Percentiles rank a stretch among this genome's conserved stretches.
phyloP scores from a whole-genome alignment of 1,139 yeast species.

The Pneumocystis canis region DNA sequence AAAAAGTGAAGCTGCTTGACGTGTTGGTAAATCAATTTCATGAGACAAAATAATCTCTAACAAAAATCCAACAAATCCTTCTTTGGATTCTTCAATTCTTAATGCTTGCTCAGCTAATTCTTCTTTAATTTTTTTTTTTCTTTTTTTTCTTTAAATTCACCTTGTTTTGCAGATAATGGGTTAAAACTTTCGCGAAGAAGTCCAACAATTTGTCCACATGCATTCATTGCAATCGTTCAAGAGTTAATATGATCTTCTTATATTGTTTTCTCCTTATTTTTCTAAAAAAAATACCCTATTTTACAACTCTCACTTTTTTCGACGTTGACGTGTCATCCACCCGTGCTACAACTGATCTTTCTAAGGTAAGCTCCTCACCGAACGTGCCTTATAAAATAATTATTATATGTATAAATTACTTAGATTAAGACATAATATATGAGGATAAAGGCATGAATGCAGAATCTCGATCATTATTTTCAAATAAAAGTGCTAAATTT shows the following conservation, averaged over 20 bases:
- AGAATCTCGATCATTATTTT: not conserved
- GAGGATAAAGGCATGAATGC: not conserved
- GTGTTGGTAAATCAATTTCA: constrained; percentile 38
- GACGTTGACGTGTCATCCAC: not conserved
- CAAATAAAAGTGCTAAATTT: not conserved
- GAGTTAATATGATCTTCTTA: not conserved
- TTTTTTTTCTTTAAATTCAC: constrained; percentile 3
- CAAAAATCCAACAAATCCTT: constrained; percentile 62
- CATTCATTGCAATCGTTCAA: not conserved
- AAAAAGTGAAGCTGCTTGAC: constrained; percentile 80
- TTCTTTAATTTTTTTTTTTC: not conserved
- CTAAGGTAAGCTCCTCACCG: no score
- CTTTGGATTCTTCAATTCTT: constrained; percentile 44
- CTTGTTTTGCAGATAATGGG: constrained; percentile 16
- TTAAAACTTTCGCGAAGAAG: constrained; percentile 15
- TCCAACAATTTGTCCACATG: constrained; percentile 7
- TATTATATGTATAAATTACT: no score
- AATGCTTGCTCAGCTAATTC: constrained; percentile 30
- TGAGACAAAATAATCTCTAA: constrained; percentile 64
- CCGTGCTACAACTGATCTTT: no score
- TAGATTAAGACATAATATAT: no score
- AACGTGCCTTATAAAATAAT: no score
- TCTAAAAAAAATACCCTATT: not conserved
- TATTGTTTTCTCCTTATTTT: not conserved
- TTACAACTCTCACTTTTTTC: not conserved